Percentiles rank a stretch among this genome's conserved stretches.
Evolutionary conservation across 345 rosid genomes (phyloP).

Genomic region (Trapa bicornis): DNA sequence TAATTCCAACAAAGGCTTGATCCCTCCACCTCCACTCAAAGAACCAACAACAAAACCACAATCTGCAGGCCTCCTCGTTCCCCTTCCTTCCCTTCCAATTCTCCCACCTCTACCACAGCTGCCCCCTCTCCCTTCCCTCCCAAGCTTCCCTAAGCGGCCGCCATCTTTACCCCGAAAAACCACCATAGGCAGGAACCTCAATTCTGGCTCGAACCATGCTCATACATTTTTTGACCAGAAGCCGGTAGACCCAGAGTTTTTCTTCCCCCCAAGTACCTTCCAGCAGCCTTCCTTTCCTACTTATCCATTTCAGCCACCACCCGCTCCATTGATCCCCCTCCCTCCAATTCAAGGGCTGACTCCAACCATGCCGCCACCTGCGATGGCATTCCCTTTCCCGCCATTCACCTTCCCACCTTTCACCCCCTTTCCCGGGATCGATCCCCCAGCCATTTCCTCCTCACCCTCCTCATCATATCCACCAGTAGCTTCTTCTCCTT

Average conservation of each 20-base stretch:
- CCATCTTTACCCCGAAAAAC: background rate
- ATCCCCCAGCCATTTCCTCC: conserved; percentile 23
- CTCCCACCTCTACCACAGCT: conserved; percentile 33
- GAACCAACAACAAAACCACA: conserved; percentile 2
- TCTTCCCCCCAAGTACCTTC: background rate
- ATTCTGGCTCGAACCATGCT: background rate
- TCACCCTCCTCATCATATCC: background rate
- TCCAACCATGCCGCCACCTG: background rate
- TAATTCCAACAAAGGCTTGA: conserved; percentile 15
- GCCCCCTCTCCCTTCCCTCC: conserved; percentile 41
- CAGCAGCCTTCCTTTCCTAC: conserved; percentile 2
- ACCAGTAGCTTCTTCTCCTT: conserved; percentile 14
- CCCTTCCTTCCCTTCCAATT: conserved; percentile 28
- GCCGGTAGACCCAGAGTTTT: background rate
- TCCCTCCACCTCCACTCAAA: conserved; percentile 20
- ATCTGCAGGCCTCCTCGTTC: conserved; percentile 12
- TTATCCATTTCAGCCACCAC: no score
- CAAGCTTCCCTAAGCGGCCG: conserved; percentile 14
- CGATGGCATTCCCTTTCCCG: conserved; percentile 25
- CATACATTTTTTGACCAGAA: background rate
- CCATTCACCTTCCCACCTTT: conserved; percentile 24
- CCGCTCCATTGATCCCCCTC: no score
- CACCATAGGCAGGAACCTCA: background rate
- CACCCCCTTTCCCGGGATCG: conserved; percentile 24
- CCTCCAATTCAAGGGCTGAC: no score